Percentiles rank a stretch among this genome's conserved stretches.
Conservation (phyloP, 1,284 basidiomycete species). For the Mycena citricolor region DNA sequence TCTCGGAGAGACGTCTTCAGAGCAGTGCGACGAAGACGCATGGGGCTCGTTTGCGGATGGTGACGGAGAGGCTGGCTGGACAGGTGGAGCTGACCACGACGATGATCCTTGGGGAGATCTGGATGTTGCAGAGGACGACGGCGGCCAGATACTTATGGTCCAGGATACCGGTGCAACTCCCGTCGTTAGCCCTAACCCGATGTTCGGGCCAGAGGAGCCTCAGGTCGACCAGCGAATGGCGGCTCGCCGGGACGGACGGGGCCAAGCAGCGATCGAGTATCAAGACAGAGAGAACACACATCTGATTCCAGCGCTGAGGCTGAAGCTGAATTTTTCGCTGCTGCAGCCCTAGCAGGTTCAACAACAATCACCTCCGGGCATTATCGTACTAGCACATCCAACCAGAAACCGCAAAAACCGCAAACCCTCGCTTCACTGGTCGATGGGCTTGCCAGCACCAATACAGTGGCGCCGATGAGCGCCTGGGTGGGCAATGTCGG, state of each 20-base stretch:
- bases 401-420: too few species aligned
- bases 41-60: too few species aligned
- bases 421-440: too few species aligned
- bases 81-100: too few species aligned
- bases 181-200: constrained; percentile 43
- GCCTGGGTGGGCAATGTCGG: constrained; percentile 57
- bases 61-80: too few species aligned
- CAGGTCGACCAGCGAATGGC: constrained; percentile 11
- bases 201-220: constrained; percentile 30
- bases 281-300: too few species aligned
- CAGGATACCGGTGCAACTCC: constrained; percentile 46
- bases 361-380: too few species aligned
- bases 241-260: not conserved
- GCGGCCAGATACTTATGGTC: constrained; percentile 38
- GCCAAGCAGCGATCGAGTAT: too few species aligned
- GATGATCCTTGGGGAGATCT: too few species aligned
- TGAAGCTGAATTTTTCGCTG: constrained; percentile 17
- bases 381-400: too few species aligned
- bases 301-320: constrained; percentile 20
- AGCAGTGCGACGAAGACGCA: too few species aligned
- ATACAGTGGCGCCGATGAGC: constrained; percentile 31
- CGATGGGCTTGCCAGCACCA: constrained; percentile 26
- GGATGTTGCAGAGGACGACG: constrained; percentile 27
- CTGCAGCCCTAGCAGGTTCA: constrained; percentile 3
- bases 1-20: not conserved